Conservation (phyloP, 768 basidiomycete species). For the Kondoa malvinella region DNA sequence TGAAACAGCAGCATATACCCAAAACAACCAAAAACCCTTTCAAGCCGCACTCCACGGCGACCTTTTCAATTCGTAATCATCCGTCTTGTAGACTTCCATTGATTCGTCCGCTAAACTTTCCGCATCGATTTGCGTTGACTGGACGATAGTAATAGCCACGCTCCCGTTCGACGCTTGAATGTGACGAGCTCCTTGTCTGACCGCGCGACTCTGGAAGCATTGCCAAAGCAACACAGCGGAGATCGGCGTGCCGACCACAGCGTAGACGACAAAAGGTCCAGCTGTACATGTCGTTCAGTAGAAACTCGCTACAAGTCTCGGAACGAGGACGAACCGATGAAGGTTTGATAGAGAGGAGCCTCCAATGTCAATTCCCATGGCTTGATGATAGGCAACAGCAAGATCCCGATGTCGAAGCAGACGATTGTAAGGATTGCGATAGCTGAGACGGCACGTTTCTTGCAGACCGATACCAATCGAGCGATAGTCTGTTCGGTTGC, state of each 20-base stretch:
- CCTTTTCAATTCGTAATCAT: not conserved
- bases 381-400: not conserved
- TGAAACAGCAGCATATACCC: too few relatives aligned
- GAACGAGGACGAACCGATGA: not conserved
- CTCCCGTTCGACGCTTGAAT: not conserved
- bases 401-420: not conserved
- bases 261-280: not conserved
- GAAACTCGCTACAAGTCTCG: not conserved
- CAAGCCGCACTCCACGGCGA: too few relatives aligned
- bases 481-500: not conserved
- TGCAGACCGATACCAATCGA: not conserved
- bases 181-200: not conserved
- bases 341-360: not conserved
- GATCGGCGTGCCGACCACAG: not conserved
- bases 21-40: too few relatives aligned
- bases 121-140: not conserved
- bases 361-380: not conserved
- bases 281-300: not conserved
- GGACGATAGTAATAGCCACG: not conserved
- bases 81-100: not conserved
- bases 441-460: not conserved
- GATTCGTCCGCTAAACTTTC: not conserved
- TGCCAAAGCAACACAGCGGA: not conserved
- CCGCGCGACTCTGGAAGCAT: not conserved
- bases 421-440: not conserved